phyloP scores from a whole-genome alignment of 257 asterid species.

The Solanum chilense region DNA sequence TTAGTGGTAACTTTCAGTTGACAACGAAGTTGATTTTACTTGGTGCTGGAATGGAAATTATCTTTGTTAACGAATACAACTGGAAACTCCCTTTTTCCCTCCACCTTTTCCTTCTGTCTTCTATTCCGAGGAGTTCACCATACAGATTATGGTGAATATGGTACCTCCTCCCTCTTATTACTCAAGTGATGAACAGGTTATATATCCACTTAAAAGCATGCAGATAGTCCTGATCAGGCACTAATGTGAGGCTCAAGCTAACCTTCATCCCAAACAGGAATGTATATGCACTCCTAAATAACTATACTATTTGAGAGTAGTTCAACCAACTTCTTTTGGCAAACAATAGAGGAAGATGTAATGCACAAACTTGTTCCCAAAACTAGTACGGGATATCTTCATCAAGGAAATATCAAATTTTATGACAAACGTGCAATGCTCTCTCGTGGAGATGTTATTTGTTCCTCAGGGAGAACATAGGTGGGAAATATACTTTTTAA shows the following conservation, averaged over 20 bases:
- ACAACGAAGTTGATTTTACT: background rate
- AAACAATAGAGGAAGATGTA: background rate
- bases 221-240: background rate
- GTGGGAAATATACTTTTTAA: background rate
- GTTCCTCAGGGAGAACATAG: background rate
- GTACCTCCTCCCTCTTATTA: background rate
- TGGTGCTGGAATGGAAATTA: background rate
- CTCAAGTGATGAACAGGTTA: background rate
- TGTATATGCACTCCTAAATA: background rate
- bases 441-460: background rate
- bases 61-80: background rate
- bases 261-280: background rate
- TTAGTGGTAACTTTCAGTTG: background rate
- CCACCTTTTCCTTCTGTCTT: background rate
- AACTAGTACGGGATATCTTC: background rate
- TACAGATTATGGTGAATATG: background rate
- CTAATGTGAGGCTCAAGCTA: background rate
- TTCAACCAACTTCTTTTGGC: background rate
- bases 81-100: background rate
- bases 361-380: too few relatives aligned
- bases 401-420: background rate
- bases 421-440: background rate
- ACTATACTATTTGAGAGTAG: background rate
- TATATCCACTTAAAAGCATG: background rate
- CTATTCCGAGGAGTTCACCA: background rate